Evolutionary conservation across 306 rosid genomes (phyloP).

Genomic region (Trifolium dubium): DNA sequence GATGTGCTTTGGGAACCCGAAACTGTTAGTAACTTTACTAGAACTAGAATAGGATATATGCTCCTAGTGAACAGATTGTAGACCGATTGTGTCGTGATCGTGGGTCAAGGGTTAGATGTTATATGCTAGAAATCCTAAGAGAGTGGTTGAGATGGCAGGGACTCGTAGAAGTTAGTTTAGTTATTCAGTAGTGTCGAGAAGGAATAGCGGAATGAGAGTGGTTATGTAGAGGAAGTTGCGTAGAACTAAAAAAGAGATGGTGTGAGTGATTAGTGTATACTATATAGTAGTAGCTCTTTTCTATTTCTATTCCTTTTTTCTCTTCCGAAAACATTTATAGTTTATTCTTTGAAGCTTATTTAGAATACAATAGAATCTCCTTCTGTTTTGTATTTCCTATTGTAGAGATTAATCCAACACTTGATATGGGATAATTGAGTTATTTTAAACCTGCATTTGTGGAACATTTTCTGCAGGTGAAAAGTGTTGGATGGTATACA

Average conservation of each 20-base stretch:
- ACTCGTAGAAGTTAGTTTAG: neutral
- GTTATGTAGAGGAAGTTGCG: slow-evolving; percentile 2
- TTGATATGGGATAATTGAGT: neutral
- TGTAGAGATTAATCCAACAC: slow-evolving; percentile 10
- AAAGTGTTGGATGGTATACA: neutral
- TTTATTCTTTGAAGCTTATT: neutral
- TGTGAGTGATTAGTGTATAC: neutral
- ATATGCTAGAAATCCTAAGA: neutral
- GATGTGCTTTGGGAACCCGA: neutral
- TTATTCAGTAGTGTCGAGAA: neutral
- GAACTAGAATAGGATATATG: neutral
- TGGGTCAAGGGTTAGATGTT: neutral
- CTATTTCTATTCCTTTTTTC: neutral
- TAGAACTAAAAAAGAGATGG: neutral
- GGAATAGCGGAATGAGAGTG: neutral
- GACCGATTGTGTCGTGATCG: neutral
- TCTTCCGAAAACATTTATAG: neutral
- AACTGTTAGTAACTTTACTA: neutral
- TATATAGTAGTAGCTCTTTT: slow-evolving; percentile 1
- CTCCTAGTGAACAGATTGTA: neutral
- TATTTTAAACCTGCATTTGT: neutral
- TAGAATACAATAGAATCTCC: neutral
- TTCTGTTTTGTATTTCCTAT: neutral
- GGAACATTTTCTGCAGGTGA: slow-evolving; percentile 22
- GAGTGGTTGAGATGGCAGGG: neutral